Evolutionary conservation across 805 yeast species (phyloP).

Genomic region (Starmerella gropengiesseri): DNA sequence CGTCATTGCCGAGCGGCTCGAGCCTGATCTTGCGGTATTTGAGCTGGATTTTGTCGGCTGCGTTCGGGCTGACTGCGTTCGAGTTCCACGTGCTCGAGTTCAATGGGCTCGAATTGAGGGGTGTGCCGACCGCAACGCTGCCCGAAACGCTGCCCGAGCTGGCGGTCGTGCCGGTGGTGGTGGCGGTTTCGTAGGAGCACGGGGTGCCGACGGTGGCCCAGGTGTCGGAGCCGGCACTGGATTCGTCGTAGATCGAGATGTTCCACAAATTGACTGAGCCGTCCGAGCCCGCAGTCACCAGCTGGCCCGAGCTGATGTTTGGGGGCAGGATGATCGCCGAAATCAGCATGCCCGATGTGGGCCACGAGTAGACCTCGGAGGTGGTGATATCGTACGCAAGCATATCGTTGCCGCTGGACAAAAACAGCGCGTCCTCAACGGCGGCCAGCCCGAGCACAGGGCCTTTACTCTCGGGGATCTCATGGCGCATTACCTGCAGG

Average conservation of each 20-base stretch:
- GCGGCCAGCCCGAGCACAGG: constrained; percentile 52
- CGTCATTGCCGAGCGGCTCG: constrained; percentile 42
- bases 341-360: constrained; percentile 21
- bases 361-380: constrained; percentile 31
- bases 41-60: constrained; percentile 1
- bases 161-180: background rate
- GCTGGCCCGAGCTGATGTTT: constrained; percentile 10
- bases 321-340: constrained; percentile 17
- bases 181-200: too few species aligned
- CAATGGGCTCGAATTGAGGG: too few species aligned
- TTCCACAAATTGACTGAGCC: constrained; percentile 68
- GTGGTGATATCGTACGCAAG: constrained; percentile 43
- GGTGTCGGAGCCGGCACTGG: constrained; percentile 6
- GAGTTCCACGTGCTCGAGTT: background rate
- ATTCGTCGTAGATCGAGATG: constrained; percentile 24
- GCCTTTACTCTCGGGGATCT: constrained; percentile 14
- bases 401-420: constrained; percentile 45
- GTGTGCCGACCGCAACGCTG: too few species aligned
- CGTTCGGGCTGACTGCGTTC: background rate
- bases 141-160: too few species aligned
- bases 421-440: constrained; percentile 47
- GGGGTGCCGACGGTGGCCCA: background rate
- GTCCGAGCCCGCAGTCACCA: constrained; percentile 33
- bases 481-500: constrained; percentile 43
- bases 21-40: constrained; percentile 7